Evolutionary conservation across 805 yeast genomes (phyloP).

Genomic region (Teunomyces cretensis): DNA sequence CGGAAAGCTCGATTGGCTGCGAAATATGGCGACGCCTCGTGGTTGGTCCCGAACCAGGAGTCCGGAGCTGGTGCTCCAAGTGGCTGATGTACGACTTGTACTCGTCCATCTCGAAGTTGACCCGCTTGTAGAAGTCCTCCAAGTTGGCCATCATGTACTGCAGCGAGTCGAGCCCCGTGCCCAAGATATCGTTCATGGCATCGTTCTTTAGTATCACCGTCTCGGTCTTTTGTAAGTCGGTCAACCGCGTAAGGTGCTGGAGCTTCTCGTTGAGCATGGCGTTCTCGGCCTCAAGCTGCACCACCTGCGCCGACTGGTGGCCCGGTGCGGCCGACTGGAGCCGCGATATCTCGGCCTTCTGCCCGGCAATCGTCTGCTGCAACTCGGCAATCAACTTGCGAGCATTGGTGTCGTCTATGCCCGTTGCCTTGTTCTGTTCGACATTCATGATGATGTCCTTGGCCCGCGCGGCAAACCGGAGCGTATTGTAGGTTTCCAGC

Average conservation of each 20-base stretch:
- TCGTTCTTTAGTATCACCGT: slow-evolving; percentile 59
- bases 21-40: slow-evolving; percentile 6
- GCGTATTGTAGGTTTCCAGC: slow-evolving; percentile 83
- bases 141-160: slow-evolving; percentile 46
- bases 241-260: slow-evolving; percentile 65
- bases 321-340: slow-evolving; percentile 14
- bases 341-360: slow-evolving; percentile 50
- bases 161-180: slow-evolving; percentile 38
- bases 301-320: slow-evolving; percentile 5
- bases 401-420: slow-evolving; percentile 41
- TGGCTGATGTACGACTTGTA: slow-evolving; percentile 58
- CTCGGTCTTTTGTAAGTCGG: slow-evolving; percentile 59
- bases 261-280: slow-evolving; percentile 61
- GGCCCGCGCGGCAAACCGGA: slow-evolving; percentile 91
- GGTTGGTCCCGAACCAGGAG: no score
- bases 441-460: slow-evolving; percentile 78
- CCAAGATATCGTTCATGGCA: slow-evolving; percentile 57
- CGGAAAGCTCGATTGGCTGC: slow-evolving; percentile 6
- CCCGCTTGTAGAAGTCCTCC: slow-evolving; percentile 49
- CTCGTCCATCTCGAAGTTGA: slow-evolving; percentile 55
- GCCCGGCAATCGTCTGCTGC: slow-evolving; percentile 58
- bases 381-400: slow-evolving; percentile 51
- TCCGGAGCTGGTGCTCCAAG: slow-evolving; percentile 52
- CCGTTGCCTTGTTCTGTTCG: slow-evolving; percentile 44
- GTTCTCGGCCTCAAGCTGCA: slow-evolving; percentile 58